phyloP scores from a whole-genome alignment of 345 rosid genomes.

The Crucihimalaya himalaica region DNA sequence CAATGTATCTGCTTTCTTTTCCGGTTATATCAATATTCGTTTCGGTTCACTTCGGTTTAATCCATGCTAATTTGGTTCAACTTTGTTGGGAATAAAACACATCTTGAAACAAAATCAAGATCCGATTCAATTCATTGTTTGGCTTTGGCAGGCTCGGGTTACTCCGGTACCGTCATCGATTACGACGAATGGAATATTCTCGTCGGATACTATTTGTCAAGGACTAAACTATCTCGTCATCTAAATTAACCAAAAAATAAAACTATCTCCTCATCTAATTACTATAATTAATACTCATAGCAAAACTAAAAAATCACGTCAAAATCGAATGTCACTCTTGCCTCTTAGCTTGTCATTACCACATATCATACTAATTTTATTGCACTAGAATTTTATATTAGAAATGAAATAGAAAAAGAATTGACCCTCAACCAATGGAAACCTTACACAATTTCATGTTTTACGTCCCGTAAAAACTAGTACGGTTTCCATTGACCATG shows the following conservation, averaged over 20 bases:
- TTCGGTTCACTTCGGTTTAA: neutral
- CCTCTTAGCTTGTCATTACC: neutral
- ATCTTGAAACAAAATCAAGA: neutral
- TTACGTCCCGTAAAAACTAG: neutral
- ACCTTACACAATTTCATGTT: neutral
- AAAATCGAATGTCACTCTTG: neutral
- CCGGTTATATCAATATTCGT: neutral
- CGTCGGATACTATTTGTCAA: neutral
- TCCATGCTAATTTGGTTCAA: neutral
- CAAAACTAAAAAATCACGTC: neutral
- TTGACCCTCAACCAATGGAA: neutral
- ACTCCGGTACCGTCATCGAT: neutral
- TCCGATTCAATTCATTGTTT: neutral
- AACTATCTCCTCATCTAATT: too few relatives aligned
- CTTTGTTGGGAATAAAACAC: neutral
- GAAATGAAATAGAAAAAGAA: neutral
- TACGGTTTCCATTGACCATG: too few relatives aligned
- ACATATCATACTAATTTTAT: neutral
- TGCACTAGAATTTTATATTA: neutral
- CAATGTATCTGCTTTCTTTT: constrained; percentile 22
- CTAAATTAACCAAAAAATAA: too few relatives aligned
- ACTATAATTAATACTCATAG: neutral
- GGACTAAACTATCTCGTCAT: neutral
- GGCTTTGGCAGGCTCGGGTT: neutral
- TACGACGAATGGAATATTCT: neutral